Base-by-base conservation (phyloP, 192 early-diverging fungal genomes). In the Phlyctochytrium arcticum region DNA sequence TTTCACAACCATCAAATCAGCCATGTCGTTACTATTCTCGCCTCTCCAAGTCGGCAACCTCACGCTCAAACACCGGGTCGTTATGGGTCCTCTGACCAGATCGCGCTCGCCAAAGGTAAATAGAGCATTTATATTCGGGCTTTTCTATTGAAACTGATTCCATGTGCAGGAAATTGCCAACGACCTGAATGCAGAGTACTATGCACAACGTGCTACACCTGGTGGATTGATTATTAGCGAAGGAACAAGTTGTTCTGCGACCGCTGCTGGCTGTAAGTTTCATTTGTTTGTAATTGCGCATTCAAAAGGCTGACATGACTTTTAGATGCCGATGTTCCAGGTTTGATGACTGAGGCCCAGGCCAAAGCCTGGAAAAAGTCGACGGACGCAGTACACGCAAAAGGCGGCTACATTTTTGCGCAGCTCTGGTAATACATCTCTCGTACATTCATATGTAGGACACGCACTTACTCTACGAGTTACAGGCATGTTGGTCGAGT, bases 401-500 rank as follows among this genome's bases (percentile, higher is more conserved):
- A 80, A 51, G 83, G 81, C 15, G 77, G 80, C 12, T 34, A 70
- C 63, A 82, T 87, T 51, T 87, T 62, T 50, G 61, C 66, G 5
- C 85, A 87, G 63, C 57, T 87, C 27, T 87, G 85, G 85, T 70
- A 75, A 32, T 23, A n/a, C 32, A 31, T 26, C n/a, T 30, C 54
- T 37, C 23, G n/a, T 58, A 30, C 29, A 7, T 15, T 15, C 23
- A 37, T 39, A 50, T 19, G 5, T 2, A 63, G 33, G 3, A 30
- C 60, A 37, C 15, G 12, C 6, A 35, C 24, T 21, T 29, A 27
- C 2, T 1, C 57, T 29, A 8, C n/a, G 12, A 8, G n/a, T n/a
- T 48, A n/a, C n/a, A 65, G 62, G 62, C 71, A 73, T 50, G 56
- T 75, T 10, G 79, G 79, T 8, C 67, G 79, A 34, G 67, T 66